Base-by-base conservation (phyloP, 257 asterid genomes). In the Lycium barbarum region DNA sequence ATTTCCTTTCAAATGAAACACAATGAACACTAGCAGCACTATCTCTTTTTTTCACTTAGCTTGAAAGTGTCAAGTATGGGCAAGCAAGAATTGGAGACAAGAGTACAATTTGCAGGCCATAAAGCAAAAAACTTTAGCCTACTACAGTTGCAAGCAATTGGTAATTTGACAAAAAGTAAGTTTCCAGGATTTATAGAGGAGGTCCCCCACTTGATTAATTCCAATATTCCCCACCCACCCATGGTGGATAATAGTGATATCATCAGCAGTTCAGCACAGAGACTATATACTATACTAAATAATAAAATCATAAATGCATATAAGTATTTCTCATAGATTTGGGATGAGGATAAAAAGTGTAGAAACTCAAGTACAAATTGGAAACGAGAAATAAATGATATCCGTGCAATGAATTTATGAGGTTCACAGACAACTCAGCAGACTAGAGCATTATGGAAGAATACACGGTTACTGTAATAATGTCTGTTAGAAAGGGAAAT, bases 101-200 rank as follows among this genome's bases (percentile, higher is more conserved):
- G n/a, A 66, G 63, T 78, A 53, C 63, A 78, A 53, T 76, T 53
- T 53, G 33, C 82, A 78, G 82, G 49, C 33, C 15, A 78, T 78
- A 78, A 78, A 78, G 82, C 51, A 40, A 8, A 12, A 38, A 70
- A 17, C 33, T 70, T 36, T 68, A 68, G 13, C 72, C 65, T 33
- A 22, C 18, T 65, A 1, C 18, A 26, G 18, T 65, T 26, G 33
- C 8, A 40, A 65, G 43, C 40, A 63, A 63, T 63, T 26, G 10
- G 33, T 66, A 66, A 66, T 66, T 26, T 66, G 4, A 65, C 72
- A 33, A 63, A 67, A 35, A 67, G 43, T 12, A 14, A 13, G 43
- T 59, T 59, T n/a, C 12, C 66, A 59, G 13, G 36, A 36, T 6
- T 26, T 63, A 14, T 38, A 70, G 18, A 20, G 5, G 12, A 26